Base-by-base conservation (phyloP, 2,329 filamentous ascomycete genomes). In the Epichloe uncinata region DNA sequence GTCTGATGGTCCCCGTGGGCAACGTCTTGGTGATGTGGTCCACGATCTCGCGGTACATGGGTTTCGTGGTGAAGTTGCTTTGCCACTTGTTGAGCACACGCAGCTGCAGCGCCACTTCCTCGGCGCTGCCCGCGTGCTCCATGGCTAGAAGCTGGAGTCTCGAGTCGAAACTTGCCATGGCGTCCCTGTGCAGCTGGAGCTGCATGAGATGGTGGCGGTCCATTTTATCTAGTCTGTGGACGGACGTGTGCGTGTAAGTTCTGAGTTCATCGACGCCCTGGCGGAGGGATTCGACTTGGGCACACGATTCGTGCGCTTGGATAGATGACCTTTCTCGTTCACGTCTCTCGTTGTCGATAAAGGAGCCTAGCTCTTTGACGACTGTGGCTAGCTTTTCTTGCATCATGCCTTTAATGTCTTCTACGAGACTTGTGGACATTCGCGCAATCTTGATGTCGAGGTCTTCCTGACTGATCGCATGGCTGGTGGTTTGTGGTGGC, bases 61-160 rank as follows among this genome's bases (percentile, higher is more conserved):
- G 56, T 43, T 65, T 69, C 1, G 73, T 72, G 18, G 59, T 66
- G 7, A 81, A 59, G 54, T 74, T 77, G 50, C 70, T 71, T 52
- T 70, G 78, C 52, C 74, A 75, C 0, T 52, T 50, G 56, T 75
- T 69, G 7, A 81, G 55, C 1, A 65, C 58, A 18, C 56, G 56
- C 4, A 74, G 34, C 43, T 69, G 60, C 38, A 66, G 57, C 15
- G 66, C 62, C 5, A 74, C 54, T 4, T 60, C 58, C 0, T 65
- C 60, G 16, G 49, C 7, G 40, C 47, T 40, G 2, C 57, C 53
- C 12, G 52, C 15, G 5, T 48, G 48, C 40, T 49, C 22, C 26
- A 15, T 15, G 13, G 38, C 35, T 5, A 40, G 2, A 13, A 13
- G 6, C 20, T 42, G 42, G 5, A 49, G 26, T 4, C 26, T 4